These are phyloP conservation scores for Aspergillus luchuensis DNA, from an alignment of 2,329 filamentous ascomycete species.

Conservation along the genomic window DNA sequence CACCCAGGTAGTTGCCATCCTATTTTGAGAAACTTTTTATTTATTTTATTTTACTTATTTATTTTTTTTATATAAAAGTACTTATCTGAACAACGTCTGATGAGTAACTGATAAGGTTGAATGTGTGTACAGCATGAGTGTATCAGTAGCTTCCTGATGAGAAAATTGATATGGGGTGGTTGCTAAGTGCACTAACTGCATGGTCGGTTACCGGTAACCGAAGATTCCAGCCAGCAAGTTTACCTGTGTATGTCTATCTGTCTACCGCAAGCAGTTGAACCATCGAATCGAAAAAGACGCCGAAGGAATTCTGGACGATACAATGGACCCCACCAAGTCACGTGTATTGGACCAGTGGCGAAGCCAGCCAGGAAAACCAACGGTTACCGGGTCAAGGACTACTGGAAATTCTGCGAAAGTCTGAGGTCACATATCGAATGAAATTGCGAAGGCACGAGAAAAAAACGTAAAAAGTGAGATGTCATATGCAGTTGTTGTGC, in stretches of 20 bases:
- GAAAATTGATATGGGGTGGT: too few species aligned
- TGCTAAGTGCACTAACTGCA: too few species aligned
- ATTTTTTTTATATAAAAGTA: too few species aligned
- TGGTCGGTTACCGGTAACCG: too few species aligned
- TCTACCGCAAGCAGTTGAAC: not conserved
- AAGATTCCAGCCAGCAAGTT: too few species aligned
- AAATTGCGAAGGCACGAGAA: not conserved
- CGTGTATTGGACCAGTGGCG: not conserved
- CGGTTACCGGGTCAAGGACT: not conserved
- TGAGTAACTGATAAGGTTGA: too few species aligned
- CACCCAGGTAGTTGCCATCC: not conserved
- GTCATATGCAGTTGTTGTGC: not conserved
- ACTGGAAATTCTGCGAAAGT: not conserved
- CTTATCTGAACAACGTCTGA: too few species aligned
- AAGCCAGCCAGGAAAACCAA: not conserved
- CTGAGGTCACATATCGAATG: not conserved
- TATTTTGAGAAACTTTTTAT: not conserved
- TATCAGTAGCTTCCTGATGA: too few species aligned
- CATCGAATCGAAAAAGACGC: not conserved
- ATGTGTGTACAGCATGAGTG: too few species aligned
- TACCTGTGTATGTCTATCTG: too few species aligned
- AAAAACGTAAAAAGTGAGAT: not conserved
- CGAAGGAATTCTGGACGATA: constrained; percentile 2
- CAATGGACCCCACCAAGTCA: constrained; percentile 3
- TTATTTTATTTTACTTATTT: too few species aligned